Evolutionary conservation across 164 flowering plant genomes (phyloP).

Genomic region (Akebia trifoliata): DNA sequence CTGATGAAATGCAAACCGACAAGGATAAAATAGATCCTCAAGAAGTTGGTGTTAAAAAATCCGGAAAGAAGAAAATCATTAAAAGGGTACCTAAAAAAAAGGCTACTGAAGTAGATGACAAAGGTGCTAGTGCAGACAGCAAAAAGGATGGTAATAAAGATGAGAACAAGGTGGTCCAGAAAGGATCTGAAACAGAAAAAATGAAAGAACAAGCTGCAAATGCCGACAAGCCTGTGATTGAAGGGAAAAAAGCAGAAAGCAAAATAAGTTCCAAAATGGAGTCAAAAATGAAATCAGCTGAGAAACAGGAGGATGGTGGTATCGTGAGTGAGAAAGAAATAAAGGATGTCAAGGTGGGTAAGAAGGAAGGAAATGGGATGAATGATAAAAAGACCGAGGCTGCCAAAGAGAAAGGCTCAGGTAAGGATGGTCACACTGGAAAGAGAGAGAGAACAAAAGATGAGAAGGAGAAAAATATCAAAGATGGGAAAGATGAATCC

Average conservation of each 20-base stretch:
- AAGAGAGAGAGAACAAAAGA: conserved; percentile 38
- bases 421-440: conserved; percentile 31
- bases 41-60: conserved; percentile 33
- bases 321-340: conserved; percentile 23
- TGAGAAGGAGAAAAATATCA: conserved; percentile 44
- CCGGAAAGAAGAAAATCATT: conserved; percentile 58
- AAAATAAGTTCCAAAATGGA: conserved; percentile 17
- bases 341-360: conserved; percentile 28
- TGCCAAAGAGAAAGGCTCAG: conserved; percentile 28
- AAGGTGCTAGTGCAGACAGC: conserved; percentile 1
- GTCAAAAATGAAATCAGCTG: conserved; percentile 15
- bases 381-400: conserved; percentile 24
- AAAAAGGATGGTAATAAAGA: conserved; percentile 23
- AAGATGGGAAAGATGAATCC: conserved; percentile 42
- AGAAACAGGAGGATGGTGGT: conserved; percentile 21
- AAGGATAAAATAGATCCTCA: conserved; percentile 28
- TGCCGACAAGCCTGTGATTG: conserved; percentile 18
- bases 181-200: conserved; percentile 18
- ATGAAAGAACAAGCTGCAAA: conserved; percentile 17
- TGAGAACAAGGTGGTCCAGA: conserved; percentile 20
- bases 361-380: conserved; percentile 23
- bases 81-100: conserved; percentile 26
- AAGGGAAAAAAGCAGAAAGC: conserved; percentile 25
- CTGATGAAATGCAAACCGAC: conserved; percentile 20
- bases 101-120: conserved; percentile 5